Evolutionary conservation across 2,329 filamentous ascomycete species (phyloP), one percentile per base, ranked within the genome.

Genomic region (Fusarium sulawesiense): DNA sequence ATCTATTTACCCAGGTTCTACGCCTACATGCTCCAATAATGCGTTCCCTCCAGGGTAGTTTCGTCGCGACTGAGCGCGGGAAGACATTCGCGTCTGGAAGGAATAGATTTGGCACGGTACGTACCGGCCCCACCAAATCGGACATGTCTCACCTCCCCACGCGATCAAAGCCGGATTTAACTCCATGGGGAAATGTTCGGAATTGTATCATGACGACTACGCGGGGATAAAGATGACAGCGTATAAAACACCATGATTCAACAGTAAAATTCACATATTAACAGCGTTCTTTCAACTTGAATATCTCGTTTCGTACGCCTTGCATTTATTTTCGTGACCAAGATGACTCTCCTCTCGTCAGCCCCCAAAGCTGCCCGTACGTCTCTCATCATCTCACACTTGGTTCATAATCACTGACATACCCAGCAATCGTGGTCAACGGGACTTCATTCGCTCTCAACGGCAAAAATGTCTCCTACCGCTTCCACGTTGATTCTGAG

Each of bases 401-500:
- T 23, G 23, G 23, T 23, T 23, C 23, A 23, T 23, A 23, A 23
- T 23, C 23, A 23, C 23, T 23, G 23, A 71, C 60, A n/a, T 0
- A 2, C n/a, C 6, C 16, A 88, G 87, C 83, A 40, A 83, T 89
- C 58, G 80, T 82, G 23, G 85, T 85, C n/a, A 77, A 87, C 7
- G 87, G 86, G 12, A 84, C 80, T 6, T 84, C 83, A 18, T 90
- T 90, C 68, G 83, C 86, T 3, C 80, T 90, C 47, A 87, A 87
- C 30, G 87, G 86, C 27, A 78, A 85, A 47, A 81, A 82, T 66
- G 81, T 89, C 30, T 89, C 88, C 2, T 91, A 91, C 72, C 85
- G 87, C 45, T 90, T 91, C 75, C 89, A 90, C 66, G 87, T 90
- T 46, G 86, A 91, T 66, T 78, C 83, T 5, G 75, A 73, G 11